These are phyloP conservation scores for Lophium mytilinum DNA, from an alignment of 495 filamentous ascomycete genomes.

Conservation along the genomic window DNA sequence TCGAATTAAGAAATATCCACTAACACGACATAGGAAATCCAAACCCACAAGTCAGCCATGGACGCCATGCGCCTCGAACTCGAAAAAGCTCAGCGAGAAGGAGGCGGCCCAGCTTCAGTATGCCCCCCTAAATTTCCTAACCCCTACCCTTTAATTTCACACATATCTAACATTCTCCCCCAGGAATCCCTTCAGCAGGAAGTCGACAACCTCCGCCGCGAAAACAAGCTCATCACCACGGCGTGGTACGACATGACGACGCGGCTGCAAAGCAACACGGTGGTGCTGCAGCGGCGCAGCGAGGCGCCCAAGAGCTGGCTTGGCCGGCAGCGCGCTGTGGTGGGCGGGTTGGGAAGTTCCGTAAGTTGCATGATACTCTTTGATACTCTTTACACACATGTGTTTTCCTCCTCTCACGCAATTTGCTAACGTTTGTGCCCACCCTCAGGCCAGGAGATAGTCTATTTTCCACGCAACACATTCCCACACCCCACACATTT, in stretches of 20 bases:
- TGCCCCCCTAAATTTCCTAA: not conserved
- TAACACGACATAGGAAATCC: conserved; percentile 6
- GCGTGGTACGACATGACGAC: conserved; percentile 88
- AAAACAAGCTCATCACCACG: conserved; percentile 75
- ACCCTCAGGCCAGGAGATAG: no score
- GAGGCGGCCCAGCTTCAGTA: conserved; percentile 17
- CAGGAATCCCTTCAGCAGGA: conserved; percentile 21
- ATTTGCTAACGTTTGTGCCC: no score
- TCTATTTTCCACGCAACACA: no score
- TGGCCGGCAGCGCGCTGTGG: conserved; percentile 62
- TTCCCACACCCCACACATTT: no score
- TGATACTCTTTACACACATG: no score
- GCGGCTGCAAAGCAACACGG: conserved; percentile 80
- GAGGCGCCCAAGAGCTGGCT: conserved; percentile 85
- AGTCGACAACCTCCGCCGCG: conserved; percentile 40
- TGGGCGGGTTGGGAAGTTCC: conserved; percentile 1
- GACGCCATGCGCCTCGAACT: conserved; percentile 33
- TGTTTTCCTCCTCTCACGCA: no score
- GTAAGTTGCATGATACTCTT: not conserved
- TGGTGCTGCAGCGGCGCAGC: conserved; percentile 62
- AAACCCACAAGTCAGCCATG: conserved; percentile 44
- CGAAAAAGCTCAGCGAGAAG: conserved; percentile 19
- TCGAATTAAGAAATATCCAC: no score
- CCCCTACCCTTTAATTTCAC: not conserved
- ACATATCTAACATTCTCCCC: not conserved